Evolutionary conservation across 495 filamentous ascomycete species (phyloP).

Genomic region (Cairneyella variabilis): DNA sequence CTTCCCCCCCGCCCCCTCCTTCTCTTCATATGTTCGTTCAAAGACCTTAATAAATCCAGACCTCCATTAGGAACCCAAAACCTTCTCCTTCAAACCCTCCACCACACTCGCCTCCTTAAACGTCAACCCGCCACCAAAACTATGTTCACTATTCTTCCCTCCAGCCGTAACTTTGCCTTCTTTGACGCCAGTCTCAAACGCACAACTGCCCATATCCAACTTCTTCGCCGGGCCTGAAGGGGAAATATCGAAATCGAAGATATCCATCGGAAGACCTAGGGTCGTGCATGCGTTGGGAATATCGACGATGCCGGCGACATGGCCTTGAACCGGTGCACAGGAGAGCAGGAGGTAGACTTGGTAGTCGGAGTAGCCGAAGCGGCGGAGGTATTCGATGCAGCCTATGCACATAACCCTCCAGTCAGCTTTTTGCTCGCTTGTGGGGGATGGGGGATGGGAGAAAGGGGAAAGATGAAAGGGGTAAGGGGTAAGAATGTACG

Average conservation of each 20-base stretch:
- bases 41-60: no score
- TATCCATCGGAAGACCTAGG: constrained; percentile 87
- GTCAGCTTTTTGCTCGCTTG: no score
- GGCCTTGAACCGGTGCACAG: constrained; percentile 87
- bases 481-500: constrained; percentile 35
- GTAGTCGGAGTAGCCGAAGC: constrained; percentile 72
- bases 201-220: constrained; percentile 75
- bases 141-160: constrained; percentile 41
- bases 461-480: not conserved
- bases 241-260: constrained; percentile 91
- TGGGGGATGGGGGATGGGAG: no score
- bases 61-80: not conserved
- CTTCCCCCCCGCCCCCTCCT: no score
- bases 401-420: no score
- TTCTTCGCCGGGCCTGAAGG: constrained; percentile 56
- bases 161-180: constrained; percentile 39
- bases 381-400: constrained; percentile 77
- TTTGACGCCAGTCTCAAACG: constrained; percentile 55
- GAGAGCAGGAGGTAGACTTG: constrained; percentile 88
- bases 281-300: constrained; percentile 84
- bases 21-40: no score
- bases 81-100: not conserved
- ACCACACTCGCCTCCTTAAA: constrained; percentile 17
- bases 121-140: constrained; percentile 49
- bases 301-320: constrained; percentile 92